These are phyloP conservation scores for Claviceps monticola DNA, from an alignment of 2,329 filamentous ascomycete species.

Conservation along the genomic window DNA sequence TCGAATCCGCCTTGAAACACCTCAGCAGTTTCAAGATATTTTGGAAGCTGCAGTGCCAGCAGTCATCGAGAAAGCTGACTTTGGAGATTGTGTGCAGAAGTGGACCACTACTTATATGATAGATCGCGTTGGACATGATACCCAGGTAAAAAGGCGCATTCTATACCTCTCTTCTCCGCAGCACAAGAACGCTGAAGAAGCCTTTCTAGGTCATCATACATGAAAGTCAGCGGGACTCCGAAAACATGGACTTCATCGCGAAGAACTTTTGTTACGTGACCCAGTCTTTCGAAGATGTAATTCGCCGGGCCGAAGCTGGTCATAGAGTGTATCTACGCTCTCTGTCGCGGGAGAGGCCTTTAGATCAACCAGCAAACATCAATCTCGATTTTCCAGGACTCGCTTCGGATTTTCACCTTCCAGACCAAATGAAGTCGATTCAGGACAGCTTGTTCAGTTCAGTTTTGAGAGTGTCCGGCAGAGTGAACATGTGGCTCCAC, in stretches of 20 bases:
- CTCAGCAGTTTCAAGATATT: conserved; percentile 45
- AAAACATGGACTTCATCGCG: conserved; percentile 63
- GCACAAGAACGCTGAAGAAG: background rate
- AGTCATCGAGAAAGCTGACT: conserved; percentile 48
- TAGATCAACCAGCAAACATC: conserved; percentile 56
- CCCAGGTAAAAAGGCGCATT: conserved; percentile 33
- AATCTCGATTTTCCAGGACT: conserved; percentile 57
- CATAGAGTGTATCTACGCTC: conserved; percentile 64
- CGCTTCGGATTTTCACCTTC: conserved; percentile 55
- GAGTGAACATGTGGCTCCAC: conserved; percentile 79
- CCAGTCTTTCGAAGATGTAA: conserved; percentile 52
- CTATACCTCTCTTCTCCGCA: background rate
- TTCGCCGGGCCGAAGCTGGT: conserved; percentile 44
- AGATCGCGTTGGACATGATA: conserved; percentile 43
- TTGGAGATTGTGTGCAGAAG: conserved; percentile 51
- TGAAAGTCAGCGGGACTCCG: conserved; percentile 37
- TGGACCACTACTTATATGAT: conserved; percentile 62
- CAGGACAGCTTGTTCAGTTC: conserved; percentile 58
- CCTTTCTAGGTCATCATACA: conserved; percentile 58
- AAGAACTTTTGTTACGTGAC: conserved; percentile 75
- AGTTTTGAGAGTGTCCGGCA: conserved; percentile 64
- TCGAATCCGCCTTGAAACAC: conserved; percentile 35
- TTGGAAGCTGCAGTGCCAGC: conserved; percentile 39
- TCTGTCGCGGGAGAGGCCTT: conserved; percentile 54
- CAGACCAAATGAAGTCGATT: conserved; percentile 44